Evolutionary conservation across 129 eudicot species (phyloP).

Genomic region (Lonicera japonica): DNA sequence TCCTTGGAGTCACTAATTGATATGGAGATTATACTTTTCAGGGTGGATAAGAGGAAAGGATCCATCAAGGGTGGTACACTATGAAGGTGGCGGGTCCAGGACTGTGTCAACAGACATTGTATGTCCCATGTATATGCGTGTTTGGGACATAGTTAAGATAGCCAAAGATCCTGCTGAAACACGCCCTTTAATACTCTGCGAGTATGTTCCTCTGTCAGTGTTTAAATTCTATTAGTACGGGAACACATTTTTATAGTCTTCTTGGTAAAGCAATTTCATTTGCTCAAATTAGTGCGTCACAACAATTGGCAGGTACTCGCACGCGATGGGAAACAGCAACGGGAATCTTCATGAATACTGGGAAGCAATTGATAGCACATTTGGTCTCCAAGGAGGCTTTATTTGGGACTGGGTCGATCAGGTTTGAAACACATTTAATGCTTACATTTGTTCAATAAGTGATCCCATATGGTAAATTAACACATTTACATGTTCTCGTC

Average conservation of each 20-base stretch:
- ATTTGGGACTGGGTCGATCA: slow-evolving; percentile 99
- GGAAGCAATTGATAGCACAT: slow-evolving; percentile 89
- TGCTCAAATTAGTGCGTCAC: not conserved
- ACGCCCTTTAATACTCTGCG: slow-evolving; percentile 88
- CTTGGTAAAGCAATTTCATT: slow-evolving; percentile 1
- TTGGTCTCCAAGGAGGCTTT: slow-evolving; percentile 98
- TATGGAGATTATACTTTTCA: slow-evolving; percentile 27
- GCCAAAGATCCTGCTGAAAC: slow-evolving; percentile 81
- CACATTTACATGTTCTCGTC: too few relatives aligned
- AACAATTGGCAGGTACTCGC: slow-evolving; percentile 65
- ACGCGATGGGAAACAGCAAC: slow-evolving; percentile 97
- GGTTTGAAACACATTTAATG: slow-evolving; percentile 27
- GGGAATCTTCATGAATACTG: slow-evolving; percentile 84
- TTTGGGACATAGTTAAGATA: slow-evolving; percentile 87
- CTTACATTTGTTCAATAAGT: not conserved
- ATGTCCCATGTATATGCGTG: slow-evolving; percentile 98
- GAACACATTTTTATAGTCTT: not conserved
- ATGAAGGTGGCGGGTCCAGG: slow-evolving; percentile 95
- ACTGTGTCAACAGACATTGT: slow-evolving; percentile 89
- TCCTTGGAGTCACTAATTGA: not conserved
- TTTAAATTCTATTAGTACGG: not conserved
- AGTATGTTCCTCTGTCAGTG: slow-evolving; percentile 44
- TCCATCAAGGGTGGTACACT: slow-evolving; percentile 79
- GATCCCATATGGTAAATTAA: not conserved
- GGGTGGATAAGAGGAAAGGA: slow-evolving; percentile 95